A percentile compares a stretch with the other conserved stretches of the same genome.
phyloP scores from a whole-genome alignment of 2,329 filamentous ascomycete species.

The Mollisiaceae sp. region DNA sequence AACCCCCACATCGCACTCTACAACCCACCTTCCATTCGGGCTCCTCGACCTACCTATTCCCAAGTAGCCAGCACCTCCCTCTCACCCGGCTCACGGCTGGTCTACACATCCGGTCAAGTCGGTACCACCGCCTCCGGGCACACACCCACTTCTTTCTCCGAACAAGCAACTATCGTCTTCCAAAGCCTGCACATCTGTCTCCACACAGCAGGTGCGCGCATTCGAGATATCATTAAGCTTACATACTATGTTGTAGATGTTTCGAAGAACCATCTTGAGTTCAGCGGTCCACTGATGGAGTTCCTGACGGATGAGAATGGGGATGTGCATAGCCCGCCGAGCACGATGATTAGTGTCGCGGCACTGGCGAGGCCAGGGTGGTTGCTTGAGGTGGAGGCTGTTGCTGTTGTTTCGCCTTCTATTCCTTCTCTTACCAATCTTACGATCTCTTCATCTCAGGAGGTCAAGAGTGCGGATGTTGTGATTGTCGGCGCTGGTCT shows the following conservation, averaged over 20 bases:
- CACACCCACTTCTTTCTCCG: neutral
- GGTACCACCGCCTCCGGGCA: neutral
- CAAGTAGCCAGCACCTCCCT: slow-evolving; percentile 11
- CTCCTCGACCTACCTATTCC: slow-evolving; percentile 14
- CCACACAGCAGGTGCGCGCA: slow-evolving; percentile 8
- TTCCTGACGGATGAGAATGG: slow-evolving; percentile 15
- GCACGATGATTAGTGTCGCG: slow-evolving; percentile 7
- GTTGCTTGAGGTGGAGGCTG: slow-evolving; percentile 19
- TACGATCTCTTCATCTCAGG: neutral
- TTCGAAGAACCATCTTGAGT: neutral
- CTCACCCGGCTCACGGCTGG: neutral
- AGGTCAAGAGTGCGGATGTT: neutral
- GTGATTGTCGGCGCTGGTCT: slow-evolving; percentile 5
- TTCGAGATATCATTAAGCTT: slow-evolving; percentile 14
- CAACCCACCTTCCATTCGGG: slow-evolving; percentile 4
- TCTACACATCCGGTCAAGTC: slow-evolving; percentile 17
- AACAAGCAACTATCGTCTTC: slow-evolving; percentile 16
- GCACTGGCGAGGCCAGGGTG: slow-evolving; percentile 6
- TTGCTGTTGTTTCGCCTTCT: slow-evolving; percentile 7
- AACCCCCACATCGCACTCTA: slow-evolving; percentile 8
- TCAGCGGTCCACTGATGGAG: neutral
- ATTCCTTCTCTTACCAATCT: neutral
- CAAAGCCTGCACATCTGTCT: slow-evolving; percentile 12
- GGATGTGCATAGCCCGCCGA: neutral
- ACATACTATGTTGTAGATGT: slow-evolving; percentile 15